These are phyloP conservation scores for Litsea cubeba DNA, from an alignment of 164 flowering plant genomes.

Conservation along the genomic window DNA sequence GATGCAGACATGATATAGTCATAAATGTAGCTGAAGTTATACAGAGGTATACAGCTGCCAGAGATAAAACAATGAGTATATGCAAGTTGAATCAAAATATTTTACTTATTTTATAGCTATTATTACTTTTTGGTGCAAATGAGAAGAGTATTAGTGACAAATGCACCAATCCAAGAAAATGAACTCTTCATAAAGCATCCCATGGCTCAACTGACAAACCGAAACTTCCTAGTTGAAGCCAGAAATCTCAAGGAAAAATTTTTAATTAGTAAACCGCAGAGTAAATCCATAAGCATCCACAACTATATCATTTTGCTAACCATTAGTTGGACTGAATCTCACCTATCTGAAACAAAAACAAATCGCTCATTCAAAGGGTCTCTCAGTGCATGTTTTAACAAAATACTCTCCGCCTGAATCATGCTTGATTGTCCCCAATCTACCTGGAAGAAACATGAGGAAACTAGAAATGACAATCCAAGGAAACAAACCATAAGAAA, in stretches of 20 bases:
- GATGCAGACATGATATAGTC: slow-evolving; percentile 88
- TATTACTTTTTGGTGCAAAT: too few species aligned
- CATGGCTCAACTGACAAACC: background rate
- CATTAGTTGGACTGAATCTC: slow-evolving; percentile 16
- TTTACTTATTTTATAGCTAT: background rate
- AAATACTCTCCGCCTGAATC: slow-evolving; percentile 88
- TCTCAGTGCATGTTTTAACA: slow-evolving; percentile 71
- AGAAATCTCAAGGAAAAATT: background rate
- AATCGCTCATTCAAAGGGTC: slow-evolving; percentile 77
- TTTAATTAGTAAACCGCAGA: too few species aligned
- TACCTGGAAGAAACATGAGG: slow-evolving; percentile 50
- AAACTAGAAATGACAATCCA: slow-evolving; percentile 2
- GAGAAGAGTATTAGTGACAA: background rate
- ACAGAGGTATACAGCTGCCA: slow-evolving; percentile 95
- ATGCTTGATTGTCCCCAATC: slow-evolving; percentile 98
- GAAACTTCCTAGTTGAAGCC: background rate
- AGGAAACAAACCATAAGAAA: background rate
- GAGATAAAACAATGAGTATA: slow-evolving; percentile 17
- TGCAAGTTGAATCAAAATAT: slow-evolving; percentile 5
- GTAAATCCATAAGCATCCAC: background rate
- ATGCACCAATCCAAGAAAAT: background rate
- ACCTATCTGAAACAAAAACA: slow-evolving; percentile 93
- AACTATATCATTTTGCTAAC: background rate
- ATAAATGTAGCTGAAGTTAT: slow-evolving; percentile 95
- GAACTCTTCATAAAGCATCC: background rate